Percentiles rank a stretch among this genome's conserved stretches.
phyloP scores from a whole-genome alignment of 2,329 filamentous ascomycete species.

The Leptographium flavum region DNA sequence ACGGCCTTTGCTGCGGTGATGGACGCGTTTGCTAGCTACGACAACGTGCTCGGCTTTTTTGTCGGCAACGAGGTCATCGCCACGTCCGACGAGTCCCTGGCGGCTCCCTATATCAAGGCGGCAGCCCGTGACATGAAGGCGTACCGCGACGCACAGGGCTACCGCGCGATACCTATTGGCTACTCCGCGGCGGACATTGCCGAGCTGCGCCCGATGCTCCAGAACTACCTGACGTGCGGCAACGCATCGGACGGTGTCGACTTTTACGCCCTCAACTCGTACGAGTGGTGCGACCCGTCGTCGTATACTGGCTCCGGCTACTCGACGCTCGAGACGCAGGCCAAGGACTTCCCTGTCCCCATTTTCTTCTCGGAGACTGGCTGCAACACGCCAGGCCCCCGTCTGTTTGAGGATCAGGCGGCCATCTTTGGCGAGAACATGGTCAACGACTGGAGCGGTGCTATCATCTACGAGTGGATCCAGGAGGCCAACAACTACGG shows the following conservation, averaged over 20 bases:
- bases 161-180: conserved; percentile 70
- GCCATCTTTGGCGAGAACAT: conserved; percentile 66
- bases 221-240: conserved; percentile 65
- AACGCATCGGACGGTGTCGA: conserved; percentile 58
- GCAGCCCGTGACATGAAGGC: conserved; percentile 71
- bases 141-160: conserved; percentile 60
- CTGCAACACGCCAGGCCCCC: conserved; percentile 52
- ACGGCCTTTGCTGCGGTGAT: conserved; percentile 56
- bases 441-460: conserved; percentile 55
- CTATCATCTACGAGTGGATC: conserved; percentile 86
- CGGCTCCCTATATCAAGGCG: conserved; percentile 73
- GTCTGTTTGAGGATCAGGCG: conserved; percentile 56
- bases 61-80: conserved; percentile 82
- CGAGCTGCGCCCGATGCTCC: conserved; percentile 45
- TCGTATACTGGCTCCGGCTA: conserved; percentile 55
- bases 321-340: conserved; percentile 48
- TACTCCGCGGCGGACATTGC: conserved; percentile 82
- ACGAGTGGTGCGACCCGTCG: conserved; percentile 59
- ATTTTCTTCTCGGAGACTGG: conserved; percentile 86
- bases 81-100: conserved; percentile 38
- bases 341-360: conserved; percentile 60
- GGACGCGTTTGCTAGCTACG: conserved; percentile 62
- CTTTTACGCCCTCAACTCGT: conserved; percentile 77
- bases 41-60: conserved; percentile 74
- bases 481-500: conserved; percentile 74